Evolutionary conservation across 1,139 yeast species (phyloP).

Genomic region (Geotrichum australiense): DNA sequence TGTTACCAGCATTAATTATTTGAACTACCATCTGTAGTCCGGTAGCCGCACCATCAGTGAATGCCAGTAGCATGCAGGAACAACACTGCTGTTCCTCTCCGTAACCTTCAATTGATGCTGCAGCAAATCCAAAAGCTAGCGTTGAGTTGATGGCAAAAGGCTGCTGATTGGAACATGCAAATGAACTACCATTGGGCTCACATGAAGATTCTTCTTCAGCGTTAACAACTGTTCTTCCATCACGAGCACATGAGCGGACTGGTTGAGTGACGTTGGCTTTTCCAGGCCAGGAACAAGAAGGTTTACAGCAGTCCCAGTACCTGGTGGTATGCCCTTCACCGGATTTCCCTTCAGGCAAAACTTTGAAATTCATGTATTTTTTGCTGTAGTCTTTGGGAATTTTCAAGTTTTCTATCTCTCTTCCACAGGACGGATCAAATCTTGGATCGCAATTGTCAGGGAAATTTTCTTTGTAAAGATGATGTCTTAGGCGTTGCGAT

Average conservation of each 20-base stretch:
- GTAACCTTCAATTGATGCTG: slow-evolving; percentile 17
- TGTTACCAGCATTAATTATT: slow-evolving; percentile 19
- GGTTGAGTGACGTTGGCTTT: slow-evolving; percentile 15
- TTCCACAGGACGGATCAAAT: too few species aligned
- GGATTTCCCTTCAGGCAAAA: slow-evolving; percentile 15
- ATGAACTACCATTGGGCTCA: slow-evolving; percentile 16
- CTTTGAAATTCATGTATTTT: slow-evolving; percentile 1
- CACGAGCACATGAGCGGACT: slow-evolving; percentile 17
- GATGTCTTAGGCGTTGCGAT: too few species aligned
- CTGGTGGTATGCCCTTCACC: slow-evolving; percentile 18
- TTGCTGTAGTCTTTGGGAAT: too few species aligned
- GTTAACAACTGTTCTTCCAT: slow-evolving; percentile 14
- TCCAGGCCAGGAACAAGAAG: slow-evolving; percentile 19
- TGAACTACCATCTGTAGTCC: slow-evolving; percentile 19
- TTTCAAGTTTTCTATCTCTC: too few species aligned
- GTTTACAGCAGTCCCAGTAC: slow-evolving; percentile 20
- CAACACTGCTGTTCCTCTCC: slow-evolving; percentile 15
- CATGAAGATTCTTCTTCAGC: slow-evolving; percentile 12
- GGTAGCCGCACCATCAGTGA: slow-evolving; percentile 12
- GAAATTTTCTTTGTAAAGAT: too few species aligned
- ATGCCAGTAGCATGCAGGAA: slow-evolving; percentile 17
- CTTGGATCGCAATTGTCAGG: too few species aligned
- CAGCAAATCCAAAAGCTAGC: slow-evolving; percentile 19
- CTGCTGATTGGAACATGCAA: slow-evolving; percentile 17
- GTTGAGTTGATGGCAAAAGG: slow-evolving; percentile 16